Base-by-base conservation (phyloP, 305 asterid species). In the Striga hermonthica region DNA sequence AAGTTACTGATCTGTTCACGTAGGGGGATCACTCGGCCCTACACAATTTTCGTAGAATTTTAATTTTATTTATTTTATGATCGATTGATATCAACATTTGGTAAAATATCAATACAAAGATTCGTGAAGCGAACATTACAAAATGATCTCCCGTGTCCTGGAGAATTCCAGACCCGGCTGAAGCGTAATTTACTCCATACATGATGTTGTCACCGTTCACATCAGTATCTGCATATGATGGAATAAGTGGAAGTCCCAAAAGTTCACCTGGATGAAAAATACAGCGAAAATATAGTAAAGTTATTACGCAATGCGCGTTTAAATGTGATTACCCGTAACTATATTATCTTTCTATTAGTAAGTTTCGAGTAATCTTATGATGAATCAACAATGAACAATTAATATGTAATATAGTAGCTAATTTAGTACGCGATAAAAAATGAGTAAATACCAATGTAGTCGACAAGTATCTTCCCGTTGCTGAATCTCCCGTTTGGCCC, bases 401-500 rank as follows among this genome's bases (percentile, higher is more conserved):
- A 22, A 0, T 22, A 22, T 22, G 31, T 22, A 22, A 22, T 22
- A 22, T 22, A 0, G 31, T 22, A 22, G 31, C 31, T 22, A 22
- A 22, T 22, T 22, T 22, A 22, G 31, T 22, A 22, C 1, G 31
- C 1, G 31, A 22, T 22, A 22, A 22, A 22, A 22, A 22, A 22
- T 22, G 31, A 22, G 31, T 53, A 7, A 53, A 53, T 54, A 74
- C 82, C 82, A 9, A 77, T n/a, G 34, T 66, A 80, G 67, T 80
- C 85, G 5, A 75, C 74, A 1, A 71, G 3, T 48, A 68, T 37
- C 69, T 67, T 75, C 53, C 82, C 85, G 9, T 80, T 80, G 57
- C 72, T 57, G 69, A 74, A 80, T 59, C 85, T 77, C 1, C 84
- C 84, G 4, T 82, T 74, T 3, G 82, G 76, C 1, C 77, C 80